A percentile compares a stretch with the other conserved stretches of the same genome.
These are phyloP conservation scores for Lentinula detonsa DNA, from an alignment of 768 basidiomycete species.

Conservation along the genomic window DNA sequence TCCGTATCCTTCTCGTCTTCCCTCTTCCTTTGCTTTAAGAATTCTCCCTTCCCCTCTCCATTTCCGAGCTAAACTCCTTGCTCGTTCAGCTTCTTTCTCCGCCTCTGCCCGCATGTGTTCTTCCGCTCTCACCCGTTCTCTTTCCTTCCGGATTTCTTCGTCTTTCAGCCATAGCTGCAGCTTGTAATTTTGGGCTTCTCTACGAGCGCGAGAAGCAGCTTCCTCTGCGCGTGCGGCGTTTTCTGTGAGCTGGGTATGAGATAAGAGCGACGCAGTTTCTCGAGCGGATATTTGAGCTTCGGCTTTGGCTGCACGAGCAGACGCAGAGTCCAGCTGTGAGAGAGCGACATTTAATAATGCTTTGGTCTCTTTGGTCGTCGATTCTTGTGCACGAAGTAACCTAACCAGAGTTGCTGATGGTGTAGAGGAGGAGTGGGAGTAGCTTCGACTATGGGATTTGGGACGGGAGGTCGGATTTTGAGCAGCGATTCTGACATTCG, in stretches of 20 bases:
- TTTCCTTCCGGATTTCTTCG: slow-evolving; percentile 18
- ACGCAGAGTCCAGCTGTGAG: slow-evolving; percentile 2
- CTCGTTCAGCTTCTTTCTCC: slow-evolving; percentile 26
- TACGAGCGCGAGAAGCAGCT: background rate
- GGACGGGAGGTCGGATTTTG: background rate
- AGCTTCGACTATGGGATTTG: background rate
- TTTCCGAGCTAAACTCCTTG: slow-evolving; percentile 48
- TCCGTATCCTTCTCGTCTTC: slow-evolving; percentile 36
- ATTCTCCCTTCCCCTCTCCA: slow-evolving; percentile 48
- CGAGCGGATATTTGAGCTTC: background rate
- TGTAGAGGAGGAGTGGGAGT: background rate
- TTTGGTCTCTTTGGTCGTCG: slow-evolving; percentile 2
- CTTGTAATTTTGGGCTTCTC: slow-evolving; percentile 6
- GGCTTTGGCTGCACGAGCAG: slow-evolving; percentile 4
- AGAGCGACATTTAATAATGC: slow-evolving; percentile 6
- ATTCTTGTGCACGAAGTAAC: slow-evolving; percentile 6
- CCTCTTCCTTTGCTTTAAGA: slow-evolving; percentile 49
- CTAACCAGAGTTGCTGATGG: slow-evolving; percentile 1
- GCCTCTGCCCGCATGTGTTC: slow-evolving; percentile 27
- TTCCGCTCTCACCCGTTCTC: slow-evolving; percentile 17
- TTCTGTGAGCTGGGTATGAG: slow-evolving; percentile 1
- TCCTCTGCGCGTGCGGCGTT: background rate
- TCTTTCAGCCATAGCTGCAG: slow-evolving; percentile 1
- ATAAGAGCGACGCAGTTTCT: background rate
- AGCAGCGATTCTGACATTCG: background rate